Percentiles rank a stretch among this genome's conserved stretches.
phyloP scores from a whole-genome alignment of 164 flowering plant genomes.

The Stephania japonica region DNA sequence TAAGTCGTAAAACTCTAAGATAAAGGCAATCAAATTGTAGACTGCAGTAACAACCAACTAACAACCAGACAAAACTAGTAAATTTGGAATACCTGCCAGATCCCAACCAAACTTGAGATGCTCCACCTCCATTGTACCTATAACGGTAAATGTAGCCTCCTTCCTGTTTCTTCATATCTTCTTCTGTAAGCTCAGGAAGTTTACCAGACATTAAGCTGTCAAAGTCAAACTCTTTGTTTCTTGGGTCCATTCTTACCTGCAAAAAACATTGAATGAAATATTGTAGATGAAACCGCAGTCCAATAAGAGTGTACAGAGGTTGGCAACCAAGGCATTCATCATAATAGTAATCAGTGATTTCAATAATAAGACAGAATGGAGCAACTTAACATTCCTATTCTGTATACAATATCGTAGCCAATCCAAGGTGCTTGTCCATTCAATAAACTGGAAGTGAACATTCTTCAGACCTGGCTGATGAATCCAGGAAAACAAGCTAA shows the following conservation, averaged over 20 bases:
- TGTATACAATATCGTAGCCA: not conserved
- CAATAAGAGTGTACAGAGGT: not conserved
- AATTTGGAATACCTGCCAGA: constrained; percentile 65
- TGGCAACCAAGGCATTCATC: not conserved
- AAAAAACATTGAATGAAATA: constrained; percentile 4
- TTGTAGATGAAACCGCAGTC: not conserved
- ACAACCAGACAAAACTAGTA: not conserved
- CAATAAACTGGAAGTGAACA: not conserved
- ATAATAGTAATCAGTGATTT: not conserved
- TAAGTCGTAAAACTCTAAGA: not conserved
- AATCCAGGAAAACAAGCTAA: not conserved
- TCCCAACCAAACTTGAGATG: constrained; percentile 96
- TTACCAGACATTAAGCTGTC: constrained; percentile 66
- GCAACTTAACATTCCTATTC: not conserved
- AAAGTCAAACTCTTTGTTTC: constrained; percentile 77
- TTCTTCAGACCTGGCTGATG: not conserved
- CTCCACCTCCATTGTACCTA: constrained; percentile 95
- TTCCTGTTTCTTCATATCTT: constrained; percentile 81
- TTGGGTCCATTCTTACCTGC: constrained; percentile 94
- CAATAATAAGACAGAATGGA: not conserved
- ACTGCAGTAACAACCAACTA: not conserved
- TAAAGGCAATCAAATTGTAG: not conserved
- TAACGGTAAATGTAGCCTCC: constrained; percentile 88
- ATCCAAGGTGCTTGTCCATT: not conserved
- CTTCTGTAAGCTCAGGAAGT: constrained; percentile 50